Evolutionary conservation across 2,329 filamentous ascomycete species (phyloP), one percentile per base, ranked within the genome.

Genomic region (Pseudogymnoascus sp.): DNA sequence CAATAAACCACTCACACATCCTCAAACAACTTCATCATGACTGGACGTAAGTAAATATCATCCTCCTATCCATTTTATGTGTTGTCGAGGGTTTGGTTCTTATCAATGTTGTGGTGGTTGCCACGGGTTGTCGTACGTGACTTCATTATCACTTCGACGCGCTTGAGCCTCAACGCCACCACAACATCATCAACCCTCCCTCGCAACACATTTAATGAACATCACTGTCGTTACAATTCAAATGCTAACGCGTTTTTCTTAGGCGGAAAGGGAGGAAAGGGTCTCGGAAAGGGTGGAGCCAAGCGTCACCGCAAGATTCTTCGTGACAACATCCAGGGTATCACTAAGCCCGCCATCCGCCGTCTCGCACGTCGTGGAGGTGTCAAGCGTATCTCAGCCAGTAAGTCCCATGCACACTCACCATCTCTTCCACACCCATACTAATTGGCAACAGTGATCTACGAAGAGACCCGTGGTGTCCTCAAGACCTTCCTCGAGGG

Each of bases 311-410:
- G 93, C 76, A 97, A 97, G 90, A 97, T 97, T 84, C 86, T 97
- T 80, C 91, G 93, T 82, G 93, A 96, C 89, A 97, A 96, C 90
- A 97, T 97, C 77, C 93, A 97, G 84, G 93, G 93, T 82, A 97
- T 97, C 78, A 97, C 93, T 76, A 97, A 97, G 90, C 93, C 93
- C 74, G 93, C 93, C 75, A 97, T 97, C 81, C 89, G 93, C 76
- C 93, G 93, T 96, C 92, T 97, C 78, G 93, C 93, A 70, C 93
- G 93, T 82, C 92, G 93, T 95, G 93, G 93, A 80, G 93, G 93
- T 93, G 93, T 97, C 86, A 97, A 97, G 91, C 93, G 93, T 96
- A 97, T 97, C 76, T 96, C 92, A 75, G 93, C 93, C 78, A 96
- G 87, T 90, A 86, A 78, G 68, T 69, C 62, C 23, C n/a, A 57